A percentile compares a stretch with the other conserved stretches of the same genome.
Evolutionary conservation across 345 rosid species (phyloP).

Genomic region (Punica granatum): DNA sequence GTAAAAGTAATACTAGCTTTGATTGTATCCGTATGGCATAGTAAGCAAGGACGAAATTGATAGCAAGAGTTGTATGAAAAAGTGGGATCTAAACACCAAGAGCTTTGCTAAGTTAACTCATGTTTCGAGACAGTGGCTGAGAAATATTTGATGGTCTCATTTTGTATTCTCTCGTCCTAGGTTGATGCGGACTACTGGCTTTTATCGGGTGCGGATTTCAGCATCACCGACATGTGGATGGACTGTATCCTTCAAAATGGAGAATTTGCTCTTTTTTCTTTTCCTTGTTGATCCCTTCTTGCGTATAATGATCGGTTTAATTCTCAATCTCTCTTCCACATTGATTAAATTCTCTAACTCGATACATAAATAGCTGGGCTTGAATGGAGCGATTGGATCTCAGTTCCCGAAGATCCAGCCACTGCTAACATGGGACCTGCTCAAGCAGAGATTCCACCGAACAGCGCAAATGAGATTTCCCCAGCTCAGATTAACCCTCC

Average conservation of each 20-base stretch:
- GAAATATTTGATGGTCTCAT: neutral
- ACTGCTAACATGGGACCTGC: neutral
- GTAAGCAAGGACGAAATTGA: neutral
- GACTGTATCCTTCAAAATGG: neutral
- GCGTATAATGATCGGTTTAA: neutral
- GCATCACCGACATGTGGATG: constrained; percentile 1
- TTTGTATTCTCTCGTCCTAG: neutral
- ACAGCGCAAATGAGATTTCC: neutral
- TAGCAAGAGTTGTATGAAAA: neutral
- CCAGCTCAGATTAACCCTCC: neutral
- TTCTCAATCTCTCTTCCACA: neutral
- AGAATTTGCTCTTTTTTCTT: neutral
- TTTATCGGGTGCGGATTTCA: neutral
- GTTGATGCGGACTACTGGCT: constrained; percentile 9
- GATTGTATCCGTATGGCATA: neutral
- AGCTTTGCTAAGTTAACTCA: neutral
- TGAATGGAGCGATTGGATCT: constrained; percentile 3
- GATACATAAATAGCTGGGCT: constrained; percentile 1
- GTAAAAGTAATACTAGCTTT: neutral
- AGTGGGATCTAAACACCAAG: neutral
- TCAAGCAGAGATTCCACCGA: neutral
- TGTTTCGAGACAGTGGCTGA: neutral
- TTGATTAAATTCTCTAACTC: neutral
- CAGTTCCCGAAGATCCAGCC: neutral
- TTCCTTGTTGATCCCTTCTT: neutral